Conservation (phyloP, 1,284 basidiomycete species). For the Moesziomyces globuligerus region DNA sequence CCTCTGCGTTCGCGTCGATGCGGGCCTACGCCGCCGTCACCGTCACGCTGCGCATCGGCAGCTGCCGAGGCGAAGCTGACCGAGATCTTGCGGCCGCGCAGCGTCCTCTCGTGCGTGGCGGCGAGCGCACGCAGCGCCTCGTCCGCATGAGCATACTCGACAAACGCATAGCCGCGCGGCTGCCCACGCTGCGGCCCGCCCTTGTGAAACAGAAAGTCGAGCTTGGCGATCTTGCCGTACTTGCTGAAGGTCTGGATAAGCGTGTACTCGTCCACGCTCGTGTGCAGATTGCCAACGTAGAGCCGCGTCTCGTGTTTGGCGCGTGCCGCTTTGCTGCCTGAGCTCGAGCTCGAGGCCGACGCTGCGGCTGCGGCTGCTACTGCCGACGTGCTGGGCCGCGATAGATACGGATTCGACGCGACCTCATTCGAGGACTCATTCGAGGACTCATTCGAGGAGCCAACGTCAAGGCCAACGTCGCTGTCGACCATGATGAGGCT, state of each 20-base stretch:
- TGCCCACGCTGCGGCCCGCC: conserved; percentile 86
- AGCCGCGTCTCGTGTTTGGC: conserved; percentile 71
- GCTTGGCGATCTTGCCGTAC: conserved; percentile 87
- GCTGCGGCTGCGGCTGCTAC: neutral
- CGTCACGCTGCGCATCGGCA: neutral
- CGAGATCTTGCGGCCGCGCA: conserved; percentile 85
- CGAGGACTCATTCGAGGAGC: too few species aligned
- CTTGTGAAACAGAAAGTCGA: conserved; percentile 96
- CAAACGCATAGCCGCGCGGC: conserved; percentile 92
- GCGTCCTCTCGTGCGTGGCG: conserved; percentile 79
- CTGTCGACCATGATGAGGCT: neutral
- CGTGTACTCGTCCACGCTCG: conserved; percentile 84
- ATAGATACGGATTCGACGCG: conserved; percentile 14
- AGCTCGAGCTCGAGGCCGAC: neutral
- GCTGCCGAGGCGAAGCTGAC: conserved; percentile 87
- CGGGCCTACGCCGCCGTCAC: conserved; percentile 24
- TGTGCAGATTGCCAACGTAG: conserved; percentile 89
- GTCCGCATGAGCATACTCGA: conserved; percentile 74
- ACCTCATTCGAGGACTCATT: too few species aligned
- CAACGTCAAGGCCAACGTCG: too few species aligned
- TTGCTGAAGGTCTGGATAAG: conserved; percentile 88
- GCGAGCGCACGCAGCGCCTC: conserved; percentile 84
- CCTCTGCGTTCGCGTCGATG: conserved; percentile 29
- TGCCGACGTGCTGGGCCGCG: conserved; percentile 10
- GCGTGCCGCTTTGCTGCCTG: neutral